phyloP scores from a whole-genome alignment of 805 yeast species.

The Teunomyces tritomae region DNA sequence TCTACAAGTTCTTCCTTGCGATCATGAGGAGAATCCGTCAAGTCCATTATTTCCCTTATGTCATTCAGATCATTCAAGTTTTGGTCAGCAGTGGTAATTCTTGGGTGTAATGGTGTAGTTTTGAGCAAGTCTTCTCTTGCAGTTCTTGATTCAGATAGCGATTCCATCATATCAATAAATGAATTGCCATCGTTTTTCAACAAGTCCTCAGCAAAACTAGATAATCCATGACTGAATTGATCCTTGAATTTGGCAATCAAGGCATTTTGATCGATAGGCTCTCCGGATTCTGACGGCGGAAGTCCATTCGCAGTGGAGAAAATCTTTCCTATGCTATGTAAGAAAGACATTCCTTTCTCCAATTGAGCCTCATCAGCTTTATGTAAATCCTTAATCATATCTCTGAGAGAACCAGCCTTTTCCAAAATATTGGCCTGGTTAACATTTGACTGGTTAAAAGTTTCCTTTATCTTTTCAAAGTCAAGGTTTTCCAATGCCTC shows the following conservation, averaged over 20 bases:
- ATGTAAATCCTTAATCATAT: conserved; percentile 23
- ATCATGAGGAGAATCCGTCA: neutral
- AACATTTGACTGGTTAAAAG: conserved; percentile 6
- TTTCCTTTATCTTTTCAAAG: conserved; percentile 20
- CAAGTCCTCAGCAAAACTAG: conserved; percentile 69
- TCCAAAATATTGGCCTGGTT: conserved; percentile 21
- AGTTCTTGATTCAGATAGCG: conserved; percentile 53
- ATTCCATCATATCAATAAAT: conserved; percentile 78
- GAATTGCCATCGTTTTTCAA: conserved; percentile 74
- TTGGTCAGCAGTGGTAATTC: neutral
- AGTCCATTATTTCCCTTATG: neutral
- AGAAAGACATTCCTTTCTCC: conserved; percentile 23
- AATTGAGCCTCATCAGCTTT: conserved; percentile 24
- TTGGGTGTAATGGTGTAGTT: neutral
- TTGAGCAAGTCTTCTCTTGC: conserved; percentile 26
- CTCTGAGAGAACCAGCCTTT: conserved; percentile 25
- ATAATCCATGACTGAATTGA: conserved; percentile 24
- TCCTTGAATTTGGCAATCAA: conserved; percentile 14
- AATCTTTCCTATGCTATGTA: conserved; percentile 22
- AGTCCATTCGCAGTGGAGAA: conserved; percentile 11
- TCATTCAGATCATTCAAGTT: neutral
- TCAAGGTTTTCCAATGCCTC: conserved; percentile 28
- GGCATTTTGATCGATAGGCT: conserved; percentile 5
- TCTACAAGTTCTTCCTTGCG: conserved; percentile 35
- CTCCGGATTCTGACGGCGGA: conserved; percentile 5